phyloP scores from a whole-genome alignment of 2,329 filamentous ascomycete species.

The Pestalotiopsis sp. region DNA sequence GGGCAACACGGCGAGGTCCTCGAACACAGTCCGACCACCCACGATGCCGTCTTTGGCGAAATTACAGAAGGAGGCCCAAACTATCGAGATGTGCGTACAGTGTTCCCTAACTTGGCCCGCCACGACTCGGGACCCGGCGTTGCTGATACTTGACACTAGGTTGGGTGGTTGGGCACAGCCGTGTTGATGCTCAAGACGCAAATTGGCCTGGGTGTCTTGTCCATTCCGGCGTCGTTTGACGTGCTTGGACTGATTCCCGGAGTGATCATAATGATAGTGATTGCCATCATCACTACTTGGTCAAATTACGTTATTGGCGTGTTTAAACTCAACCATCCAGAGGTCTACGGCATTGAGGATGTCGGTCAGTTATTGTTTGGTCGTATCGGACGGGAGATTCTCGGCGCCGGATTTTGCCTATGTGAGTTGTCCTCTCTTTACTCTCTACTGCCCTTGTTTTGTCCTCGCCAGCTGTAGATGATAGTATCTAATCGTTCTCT shows the following conservation, averaged over 20 bases:
- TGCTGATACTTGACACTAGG: conserved; percentile 23
- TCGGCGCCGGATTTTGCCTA: not conserved
- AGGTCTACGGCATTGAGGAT: conserved; percentile 56
- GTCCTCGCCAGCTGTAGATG: too few relatives aligned
- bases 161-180: conserved; percentile 45
- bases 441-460: too few relatives aligned
- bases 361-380: conserved; percentile 53
- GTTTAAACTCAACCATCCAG: conserved; percentile 54
- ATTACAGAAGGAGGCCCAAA: conserved; percentile 34
- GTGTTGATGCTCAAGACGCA: conserved; percentile 50
- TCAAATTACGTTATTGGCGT: conserved; percentile 49
- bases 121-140: too few relatives aligned
- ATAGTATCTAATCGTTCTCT: not conserved
- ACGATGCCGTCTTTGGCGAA: conserved; percentile 39
- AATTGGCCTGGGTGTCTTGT: conserved; percentile 50
- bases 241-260: conserved; percentile 50
- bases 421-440: not conserved
- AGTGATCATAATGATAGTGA: conserved; percentile 42
- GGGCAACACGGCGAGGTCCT: not conserved
- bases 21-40: not conserved
- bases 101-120: not conserved
- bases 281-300: conserved; percentile 50
- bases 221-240: conserved; percentile 48
- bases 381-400: conserved; percentile 40
- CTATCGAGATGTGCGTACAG: conserved; percentile 23